Conservation (phyloP, 139 green algal species). For the Picochlorum sp. region DNA sequence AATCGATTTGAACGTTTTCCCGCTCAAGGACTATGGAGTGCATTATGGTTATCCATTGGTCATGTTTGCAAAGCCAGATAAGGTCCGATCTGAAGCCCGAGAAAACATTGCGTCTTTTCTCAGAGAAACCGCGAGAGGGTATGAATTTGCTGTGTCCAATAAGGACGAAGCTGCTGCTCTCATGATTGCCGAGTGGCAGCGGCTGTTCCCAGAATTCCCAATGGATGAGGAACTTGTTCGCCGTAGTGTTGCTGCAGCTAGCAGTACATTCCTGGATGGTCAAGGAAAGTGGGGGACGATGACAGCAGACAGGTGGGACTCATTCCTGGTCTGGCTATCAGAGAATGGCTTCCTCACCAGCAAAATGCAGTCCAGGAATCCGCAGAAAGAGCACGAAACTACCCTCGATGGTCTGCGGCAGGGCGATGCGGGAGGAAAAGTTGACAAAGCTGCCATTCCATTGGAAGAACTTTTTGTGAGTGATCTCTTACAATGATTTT, state of each 20-base stretch:
- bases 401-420: conserved; percentile 49
- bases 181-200: not conserved
- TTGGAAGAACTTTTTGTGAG: conserved; percentile 56
- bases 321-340: conserved; percentile 69
- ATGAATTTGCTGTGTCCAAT: conserved; percentile 40
- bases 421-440: conserved; percentile 46
- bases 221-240: conserved; percentile 23
- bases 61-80: conserved; percentile 47
- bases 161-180: conserved; percentile 40
- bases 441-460: conserved; percentile 32
- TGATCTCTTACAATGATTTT: conserved; percentile 38
- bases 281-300: conserved; percentile 35
- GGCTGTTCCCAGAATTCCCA: conserved; percentile 23
- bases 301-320: conserved; percentile 38
- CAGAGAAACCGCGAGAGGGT: conserved; percentile 49
- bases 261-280: not conserved
- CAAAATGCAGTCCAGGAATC: conserved; percentile 19
- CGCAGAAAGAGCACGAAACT: conserved; percentile 9
- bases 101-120: conserved; percentile 33
- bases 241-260: not conserved
- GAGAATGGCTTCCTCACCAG: conserved; percentile 49
- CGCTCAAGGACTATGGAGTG: conserved; percentile 57
- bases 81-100: conserved; percentile 9
- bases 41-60: conserved; percentile 66
- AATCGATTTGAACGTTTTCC: conserved; percentile 62